These are phyloP conservation scores for Lichtheimia ramosa DNA, from an alignment of 371 early-diverging fungal genomes.

Conservation along the genomic window DNA sequence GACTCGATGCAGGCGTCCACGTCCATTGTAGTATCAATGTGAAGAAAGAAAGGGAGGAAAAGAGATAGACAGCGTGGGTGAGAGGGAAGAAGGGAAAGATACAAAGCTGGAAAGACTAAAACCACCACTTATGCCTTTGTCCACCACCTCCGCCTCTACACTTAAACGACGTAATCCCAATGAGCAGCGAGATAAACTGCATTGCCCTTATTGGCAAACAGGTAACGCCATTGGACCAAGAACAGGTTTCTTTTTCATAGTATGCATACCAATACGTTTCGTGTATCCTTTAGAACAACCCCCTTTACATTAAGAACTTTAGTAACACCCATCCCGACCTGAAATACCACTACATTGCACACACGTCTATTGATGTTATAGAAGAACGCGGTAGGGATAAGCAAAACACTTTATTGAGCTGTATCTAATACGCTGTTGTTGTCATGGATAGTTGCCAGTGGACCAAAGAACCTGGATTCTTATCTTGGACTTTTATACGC, in stretches of 20 bases:
- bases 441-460: constrained; percentile 56
- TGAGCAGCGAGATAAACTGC: constrained; percentile 69
- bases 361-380: constrained; percentile 85
- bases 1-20: constrained; percentile 60
- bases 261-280: too few relatives aligned
- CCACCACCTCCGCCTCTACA: too few relatives aligned
- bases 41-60: constrained; percentile 6
- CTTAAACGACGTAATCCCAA: constrained; percentile 9
- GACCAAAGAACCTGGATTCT: constrained; percentile 68
- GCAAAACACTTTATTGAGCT: not conserved
- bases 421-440: not conserved
- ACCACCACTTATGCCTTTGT: not conserved
- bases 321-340: constrained; percentile 74
- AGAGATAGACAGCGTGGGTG: constrained; percentile 4
- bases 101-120: too few relatives aligned
- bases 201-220: constrained; percentile 74
- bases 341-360: constrained; percentile 86
- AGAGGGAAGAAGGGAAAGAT: not conserved
- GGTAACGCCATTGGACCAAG: constrained; percentile 16
- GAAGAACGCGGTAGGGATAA: constrained; percentile 74
- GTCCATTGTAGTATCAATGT: constrained; percentile 38
- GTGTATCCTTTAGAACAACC: constrained; percentile 70
- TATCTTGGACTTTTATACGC: constrained; percentile 85
- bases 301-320: constrained; percentile 79
- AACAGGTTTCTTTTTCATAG: not conserved